Conservation (phyloP, 768 basidiomycete genomes). For the Trametes elegans region DNA sequence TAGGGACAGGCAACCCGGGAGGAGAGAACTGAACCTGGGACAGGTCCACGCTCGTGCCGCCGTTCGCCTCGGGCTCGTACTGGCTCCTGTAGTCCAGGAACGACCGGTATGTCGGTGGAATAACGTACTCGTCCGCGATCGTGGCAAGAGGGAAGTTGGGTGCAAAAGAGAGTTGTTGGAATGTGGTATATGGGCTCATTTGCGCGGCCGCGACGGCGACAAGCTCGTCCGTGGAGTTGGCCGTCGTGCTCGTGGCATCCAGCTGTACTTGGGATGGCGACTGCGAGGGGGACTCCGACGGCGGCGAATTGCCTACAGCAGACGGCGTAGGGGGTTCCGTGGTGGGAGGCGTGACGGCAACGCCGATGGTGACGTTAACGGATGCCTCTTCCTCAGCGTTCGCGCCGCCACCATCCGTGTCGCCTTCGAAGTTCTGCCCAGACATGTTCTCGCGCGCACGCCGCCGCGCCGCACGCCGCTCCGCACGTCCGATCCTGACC, state of each 20-base stretch:
- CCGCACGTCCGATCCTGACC: slow-evolving; percentile 86
- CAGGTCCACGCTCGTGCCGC: slow-evolving; percentile 42
- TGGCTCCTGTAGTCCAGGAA: slow-evolving; percentile 69
- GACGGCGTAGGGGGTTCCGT: slow-evolving; percentile 18
- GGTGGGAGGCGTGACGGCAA: slow-evolving; percentile 44
- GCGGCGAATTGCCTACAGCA: slow-evolving; percentile 21
- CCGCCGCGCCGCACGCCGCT: slow-evolving; percentile 80
- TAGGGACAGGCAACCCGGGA: slow-evolving; percentile 74
- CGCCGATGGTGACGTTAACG: slow-evolving; percentile 61
- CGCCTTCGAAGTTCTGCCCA: slow-evolving; percentile 45
- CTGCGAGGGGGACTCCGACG: slow-evolving; percentile 16
- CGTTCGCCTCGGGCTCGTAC: slow-evolving; percentile 56
- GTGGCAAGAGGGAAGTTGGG: slow-evolving; percentile 86
- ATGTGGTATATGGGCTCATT: slow-evolving; percentile 85
- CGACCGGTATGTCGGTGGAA: slow-evolving; percentile 84
- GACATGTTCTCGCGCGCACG: slow-evolving; percentile 66
- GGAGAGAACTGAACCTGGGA: slow-evolving; percentile 72
- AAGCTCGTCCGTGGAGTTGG: slow-evolving; percentile 61
- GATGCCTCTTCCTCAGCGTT: slow-evolving; percentile 36
- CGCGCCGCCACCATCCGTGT: slow-evolving; percentile 37
- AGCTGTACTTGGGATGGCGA: slow-evolving; percentile 21
- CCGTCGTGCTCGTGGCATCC: slow-evolving; percentile 36
- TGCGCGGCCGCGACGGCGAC: slow-evolving; percentile 65
- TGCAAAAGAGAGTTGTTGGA: slow-evolving; percentile 85
- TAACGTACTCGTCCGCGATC: slow-evolving; percentile 88